Evolutionary conservation across 441 rosid species (phyloP), one percentile per base, ranked within the genome.

Genomic region (Iberis amara): DNA sequence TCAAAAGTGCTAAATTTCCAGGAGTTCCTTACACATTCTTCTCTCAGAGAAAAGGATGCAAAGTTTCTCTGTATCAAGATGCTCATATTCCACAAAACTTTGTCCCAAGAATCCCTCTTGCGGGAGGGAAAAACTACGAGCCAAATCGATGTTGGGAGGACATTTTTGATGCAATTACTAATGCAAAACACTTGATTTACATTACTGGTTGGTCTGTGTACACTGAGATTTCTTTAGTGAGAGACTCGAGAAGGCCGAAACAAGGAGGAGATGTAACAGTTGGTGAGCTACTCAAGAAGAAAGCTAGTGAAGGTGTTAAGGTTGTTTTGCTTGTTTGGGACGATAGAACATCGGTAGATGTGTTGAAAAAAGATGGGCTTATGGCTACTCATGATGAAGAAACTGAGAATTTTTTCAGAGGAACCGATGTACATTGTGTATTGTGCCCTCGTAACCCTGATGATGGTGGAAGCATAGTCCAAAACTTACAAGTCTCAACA

Each of bases 161-260:
- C 65, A 35, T 89, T 39, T 89, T 86, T 32, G 97, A 86, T 68
- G 85, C 95, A 9, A 77, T 89, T 47, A 76, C 77, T 40, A 73
- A 89, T 33, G 97, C 97, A 6, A 86, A 70, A 61, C 92, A 89
- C 68, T 48, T 89, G 52, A 86, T 89, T 62, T 89, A 81, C 72
- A 83, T 89, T 27, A 89, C 97, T 35, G 97, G 95, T 28, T 89
- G 97, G 95, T 89, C 97, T 39, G 97, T 89, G 57, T 89, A 86
- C 65, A 73, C 92, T 35, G 97, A 83, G 71, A 89, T 89, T 47
- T n/a, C 71, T 48, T 59, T 89, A 75, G 56, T 89, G 52, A 80
- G 95, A 59, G 97, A 89, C 62, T 76, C 94, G 18, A 78, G 97
- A 68, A 81, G 95, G 80, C 86, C 88, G 43, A 89, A 83, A 75